Percentiles rank a stretch among this genome's conserved stretches.
Conservation (phyloP, 345 rosid genomes). For the Chamaenerion angustifolium region DNA sequence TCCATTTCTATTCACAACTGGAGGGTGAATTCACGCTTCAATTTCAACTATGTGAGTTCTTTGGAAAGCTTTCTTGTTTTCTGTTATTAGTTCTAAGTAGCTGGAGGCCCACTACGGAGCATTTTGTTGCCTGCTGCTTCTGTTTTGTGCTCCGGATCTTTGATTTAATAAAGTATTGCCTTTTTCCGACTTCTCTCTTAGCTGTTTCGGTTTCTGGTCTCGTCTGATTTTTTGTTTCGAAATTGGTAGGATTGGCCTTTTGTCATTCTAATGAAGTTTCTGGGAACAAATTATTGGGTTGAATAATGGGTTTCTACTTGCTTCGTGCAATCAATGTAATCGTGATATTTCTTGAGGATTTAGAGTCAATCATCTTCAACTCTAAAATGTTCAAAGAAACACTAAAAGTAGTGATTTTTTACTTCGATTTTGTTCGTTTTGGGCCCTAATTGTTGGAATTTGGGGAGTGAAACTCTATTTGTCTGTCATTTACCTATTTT, state of each 20-base stretch:
- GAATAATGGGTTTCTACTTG: too few relatives aligned
- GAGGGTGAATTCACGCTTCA: not conserved
- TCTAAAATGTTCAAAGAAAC: slow-evolving; percentile 2
- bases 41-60: slow-evolving; percentile 2
- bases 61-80: not conserved
- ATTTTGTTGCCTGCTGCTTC: not conserved
- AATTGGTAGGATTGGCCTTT: not conserved
- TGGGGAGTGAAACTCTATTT: slow-evolving; percentile 14
- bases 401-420: not conserved
- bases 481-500: slow-evolving; percentile 2
- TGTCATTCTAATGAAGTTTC: not conserved
- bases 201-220: too few relatives aligned
- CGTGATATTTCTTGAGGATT: not conserved
- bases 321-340: slow-evolving; percentile 9
- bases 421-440: slow-evolving; percentile 3
- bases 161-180: not conserved
- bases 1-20: not conserved
- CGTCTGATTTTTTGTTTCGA: too few relatives aligned
- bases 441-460: too few relatives aligned
- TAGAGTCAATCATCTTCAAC: too few relatives aligned
- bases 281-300: not conserved
- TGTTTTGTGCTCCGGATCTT: slow-evolving; percentile 1
- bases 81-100: not conserved
- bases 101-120: not conserved
- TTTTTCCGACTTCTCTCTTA: too few relatives aligned